Conservation (phyloP, 352 stramenopile species). For the Thalassiosira hispida region DNA sequence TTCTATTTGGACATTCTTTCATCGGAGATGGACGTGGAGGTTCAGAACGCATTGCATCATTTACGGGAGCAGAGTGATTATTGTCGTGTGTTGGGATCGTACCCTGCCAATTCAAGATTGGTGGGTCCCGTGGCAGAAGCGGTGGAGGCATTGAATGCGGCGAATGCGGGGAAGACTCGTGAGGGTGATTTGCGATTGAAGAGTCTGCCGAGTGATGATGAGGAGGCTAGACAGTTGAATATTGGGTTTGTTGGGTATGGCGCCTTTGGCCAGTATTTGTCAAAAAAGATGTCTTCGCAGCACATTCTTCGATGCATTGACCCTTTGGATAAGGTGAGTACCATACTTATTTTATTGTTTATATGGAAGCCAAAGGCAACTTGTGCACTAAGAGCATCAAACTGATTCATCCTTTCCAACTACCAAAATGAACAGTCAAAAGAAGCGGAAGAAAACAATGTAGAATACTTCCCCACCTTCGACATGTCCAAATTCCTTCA, state of each 20-base stretch:
- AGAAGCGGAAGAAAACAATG: slow-evolving; percentile 67
- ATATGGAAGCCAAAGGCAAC: background rate
- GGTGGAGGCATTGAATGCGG: slow-evolving; percentile 69
- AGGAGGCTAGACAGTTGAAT: slow-evolving; percentile 84
- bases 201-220: slow-evolving; percentile 61
- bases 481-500: slow-evolving; percentile 91
- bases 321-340: slow-evolving; percentile 74
- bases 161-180: slow-evolving; percentile 42
- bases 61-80: slow-evolving; percentile 83
- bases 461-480: slow-evolving; percentile 76
- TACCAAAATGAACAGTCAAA: slow-evolving; percentile 53
- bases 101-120: slow-evolving; percentile 78
- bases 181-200: slow-evolving; percentile 39
- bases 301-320: slow-evolving; percentile 78
- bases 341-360: background rate
- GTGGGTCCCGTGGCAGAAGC: slow-evolving; percentile 73
- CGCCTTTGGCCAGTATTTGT: slow-evolving; percentile 96
- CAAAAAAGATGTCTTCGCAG: slow-evolving; percentile 86
- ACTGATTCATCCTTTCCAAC: background rate
- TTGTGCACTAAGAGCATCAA: background rate
- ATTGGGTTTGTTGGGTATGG: slow-evolving; percentile 97
- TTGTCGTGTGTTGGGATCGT: slow-evolving; percentile 80
- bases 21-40: slow-evolving; percentile 68
- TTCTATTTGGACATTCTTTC: slow-evolving; percentile 86
- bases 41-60: slow-evolving; percentile 81